phyloP scores from a whole-genome alignment of 1,284 basidiomycete species.

The Leccinum fuscescens region DNA sequence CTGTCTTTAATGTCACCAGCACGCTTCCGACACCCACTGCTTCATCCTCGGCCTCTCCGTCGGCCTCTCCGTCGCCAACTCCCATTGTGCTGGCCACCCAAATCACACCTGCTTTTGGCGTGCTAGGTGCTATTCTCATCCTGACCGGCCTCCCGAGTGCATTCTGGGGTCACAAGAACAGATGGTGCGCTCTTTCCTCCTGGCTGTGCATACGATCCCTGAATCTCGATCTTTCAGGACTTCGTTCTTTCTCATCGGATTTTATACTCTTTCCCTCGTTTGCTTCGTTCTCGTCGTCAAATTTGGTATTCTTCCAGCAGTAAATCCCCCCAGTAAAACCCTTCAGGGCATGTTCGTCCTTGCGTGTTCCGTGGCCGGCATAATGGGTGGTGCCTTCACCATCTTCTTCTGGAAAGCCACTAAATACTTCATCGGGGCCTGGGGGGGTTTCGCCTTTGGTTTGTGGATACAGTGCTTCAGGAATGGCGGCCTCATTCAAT shows the following conservation, averaged over 20 bases:
- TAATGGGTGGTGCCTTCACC: constrained; percentile 79
- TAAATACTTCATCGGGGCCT: constrained; percentile 82
- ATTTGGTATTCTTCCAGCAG: constrained; percentile 80
- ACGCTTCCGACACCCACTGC: constrained; percentile 39
- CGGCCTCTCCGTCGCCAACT: constrained; percentile 42
- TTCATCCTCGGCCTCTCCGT: constrained; percentile 44
- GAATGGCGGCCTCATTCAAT: constrained; percentile 76
- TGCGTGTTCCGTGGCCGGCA: constrained; percentile 74
- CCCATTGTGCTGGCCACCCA: constrained; percentile 67
- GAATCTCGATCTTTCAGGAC: constrained; percentile 53
- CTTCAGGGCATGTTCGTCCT: constrained; percentile 90
- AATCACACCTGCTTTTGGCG: constrained; percentile 86
- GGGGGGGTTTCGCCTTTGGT: constrained; percentile 86
- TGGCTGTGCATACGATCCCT: constrained; percentile 8
- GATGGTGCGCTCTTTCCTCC: constrained; percentile 58
- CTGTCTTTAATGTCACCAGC: constrained; percentile 60
- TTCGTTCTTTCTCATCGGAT: constrained; percentile 90
- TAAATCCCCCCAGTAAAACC: constrained; percentile 76
- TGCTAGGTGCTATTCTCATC: constrained; percentile 86
- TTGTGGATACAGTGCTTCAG: constrained; percentile 87
- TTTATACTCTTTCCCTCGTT: constrained; percentile 84
- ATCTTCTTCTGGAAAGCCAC: constrained; percentile 91
- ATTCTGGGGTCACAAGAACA: constrained; percentile 90
- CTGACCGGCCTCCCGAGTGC: constrained; percentile 86
- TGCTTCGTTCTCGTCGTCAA: constrained; percentile 87